Base-by-base conservation (phyloP, 2,329 filamentous ascomycete species). In the Diaporthe sp. region DNA sequence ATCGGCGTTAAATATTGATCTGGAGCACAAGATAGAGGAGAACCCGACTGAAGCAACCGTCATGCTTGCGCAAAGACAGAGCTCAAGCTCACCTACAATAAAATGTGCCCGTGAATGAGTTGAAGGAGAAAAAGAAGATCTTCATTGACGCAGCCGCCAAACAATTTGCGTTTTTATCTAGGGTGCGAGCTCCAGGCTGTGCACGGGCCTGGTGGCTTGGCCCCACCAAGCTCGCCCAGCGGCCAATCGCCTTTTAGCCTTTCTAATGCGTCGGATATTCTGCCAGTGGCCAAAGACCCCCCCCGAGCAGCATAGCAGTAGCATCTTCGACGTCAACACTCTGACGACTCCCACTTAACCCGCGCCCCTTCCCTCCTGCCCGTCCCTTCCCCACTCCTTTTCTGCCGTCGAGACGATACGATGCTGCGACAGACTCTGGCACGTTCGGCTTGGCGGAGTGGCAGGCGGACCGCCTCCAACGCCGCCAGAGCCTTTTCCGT, bases 401-500 rank as follows among this genome's bases (percentile, higher is more conserved):
- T 82, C 80, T 80, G 84, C 87, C 87, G 87, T 88, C 87, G 87
- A 88, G 88, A 88, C 88, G 88, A 88, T 86, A 92, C 88, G 86
- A 93, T 93, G 91, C 88, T 93, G 86, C 90, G 91, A 89, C 89
- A 92, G 84, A 88, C 90, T 86, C 86, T 93, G 84, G 90, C 90
- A 86, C 91, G 91, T 87, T 92, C 91, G 88, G 89, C 91, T 87
- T 90, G 90, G 89, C 90, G 91, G 90, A 89, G 89, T 82, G 87
- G 90, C 86, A 88, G 88, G 84, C 89, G 88, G 83, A 87, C 75
- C 25, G 61, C 87, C 83, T 87, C 86, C 84, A 87, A 86, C 84
- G 91, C 91, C 86, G 89, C 92, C 85, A 92, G 95, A 87, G 88
- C 94, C 82, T 98, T 99, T 89, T 91, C 94, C 86, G 94, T 93